Evolutionary conservation across 2,329 filamentous ascomycete species (phyloP), one percentile per base, ranked within the genome.

Genomic region (Trichoderma sp.): DNA sequence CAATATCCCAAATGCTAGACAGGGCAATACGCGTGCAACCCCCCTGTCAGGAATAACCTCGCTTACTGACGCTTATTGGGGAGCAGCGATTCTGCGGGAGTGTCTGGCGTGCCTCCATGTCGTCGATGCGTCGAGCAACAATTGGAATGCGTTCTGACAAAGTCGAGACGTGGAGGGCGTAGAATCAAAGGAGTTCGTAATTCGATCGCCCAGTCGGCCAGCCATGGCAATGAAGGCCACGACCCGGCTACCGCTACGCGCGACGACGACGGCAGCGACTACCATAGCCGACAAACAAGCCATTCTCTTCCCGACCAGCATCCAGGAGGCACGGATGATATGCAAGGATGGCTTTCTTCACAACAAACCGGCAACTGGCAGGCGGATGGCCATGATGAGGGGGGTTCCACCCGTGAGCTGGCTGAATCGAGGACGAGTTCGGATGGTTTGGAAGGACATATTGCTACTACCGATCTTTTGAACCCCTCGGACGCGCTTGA

Each of bases 381-480:
- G 13, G 53, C 26, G 4, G 53, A 57, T 8, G 32, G 53, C 26
- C 59, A 34, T 28, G 59, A 62, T 2, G 59, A 62, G 59, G 58
- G 34, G 32, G 59, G 59, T 62, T 62, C 59, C 59, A 62, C 59
- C 15, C 59, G 59, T 17, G 59, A 39, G 34, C 34, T 62, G 20
- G 59, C 59, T 7, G 59, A 62, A 28, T 62, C 59, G 59, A 62
- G 59, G 23, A 62, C 59, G 23, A 62, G 59, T 43, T 62, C 59
- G 12, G 59, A 62, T 26, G 59, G 59, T 28, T 62, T 62, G 15
- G 59, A 62, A 43, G 59, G 59, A 23, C 59, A 62, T 39, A 62
- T 62, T 62, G 59, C 59, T 34, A 43, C 34, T n/a, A 62, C 59
- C n/a, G 59, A 62, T 43, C 59, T 62, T 28, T 62, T 62, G 59